Evolutionary conservation across 495 filamentous ascomycete species (phyloP).

Genomic region (Penicillium paradoxum): DNA sequence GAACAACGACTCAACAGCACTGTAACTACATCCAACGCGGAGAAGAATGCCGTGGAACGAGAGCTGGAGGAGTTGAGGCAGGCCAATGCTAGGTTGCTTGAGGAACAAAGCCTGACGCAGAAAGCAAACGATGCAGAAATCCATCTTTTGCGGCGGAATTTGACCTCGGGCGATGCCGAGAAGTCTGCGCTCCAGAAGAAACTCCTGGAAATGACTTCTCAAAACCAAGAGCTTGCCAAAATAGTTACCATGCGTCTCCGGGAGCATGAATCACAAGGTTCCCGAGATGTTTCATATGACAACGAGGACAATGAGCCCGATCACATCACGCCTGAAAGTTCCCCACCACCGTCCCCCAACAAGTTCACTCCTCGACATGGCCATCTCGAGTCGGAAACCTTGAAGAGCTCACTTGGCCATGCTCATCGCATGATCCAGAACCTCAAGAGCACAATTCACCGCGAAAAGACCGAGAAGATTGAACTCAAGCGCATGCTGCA

Average conservation of each 20-base stretch:
- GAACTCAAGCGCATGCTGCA: constrained; percentile 94
- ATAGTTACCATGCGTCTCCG: constrained; percentile 69
- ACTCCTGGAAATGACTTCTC: constrained; percentile 76
- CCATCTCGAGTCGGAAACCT: constrained; percentile 84
- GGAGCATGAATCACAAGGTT: constrained; percentile 56
- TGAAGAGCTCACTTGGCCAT: constrained; percentile 89
- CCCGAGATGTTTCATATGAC: constrained; percentile 53
- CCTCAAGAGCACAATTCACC: constrained; percentile 86
- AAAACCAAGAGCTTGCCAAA: constrained; percentile 85
- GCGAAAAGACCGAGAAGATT: constrained; percentile 96
- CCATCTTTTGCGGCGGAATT: constrained; percentile 67
- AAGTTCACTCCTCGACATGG: constrained; percentile 89
- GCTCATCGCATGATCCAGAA: constrained; percentile 95
- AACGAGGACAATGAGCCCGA: constrained; percentile 61
- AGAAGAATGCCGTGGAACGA: constrained; percentile 70
- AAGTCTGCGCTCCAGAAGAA: constrained; percentile 67
- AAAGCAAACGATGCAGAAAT: constrained; percentile 89
- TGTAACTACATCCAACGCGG: constrained; percentile 60
- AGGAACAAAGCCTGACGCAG: constrained; percentile 67
- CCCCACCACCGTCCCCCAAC: constrained; percentile 81
- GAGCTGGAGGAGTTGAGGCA: constrained; percentile 87
- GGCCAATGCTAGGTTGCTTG: constrained; percentile 66
- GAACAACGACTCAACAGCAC: constrained; percentile 73
- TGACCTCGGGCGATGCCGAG: constrained; percentile 70
- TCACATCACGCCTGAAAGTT: constrained; percentile 77